Evolutionary conservation across 495 filamentous ascomycete genomes (phyloP).

Genomic region (Talaromyces trachyspermus): DNA sequence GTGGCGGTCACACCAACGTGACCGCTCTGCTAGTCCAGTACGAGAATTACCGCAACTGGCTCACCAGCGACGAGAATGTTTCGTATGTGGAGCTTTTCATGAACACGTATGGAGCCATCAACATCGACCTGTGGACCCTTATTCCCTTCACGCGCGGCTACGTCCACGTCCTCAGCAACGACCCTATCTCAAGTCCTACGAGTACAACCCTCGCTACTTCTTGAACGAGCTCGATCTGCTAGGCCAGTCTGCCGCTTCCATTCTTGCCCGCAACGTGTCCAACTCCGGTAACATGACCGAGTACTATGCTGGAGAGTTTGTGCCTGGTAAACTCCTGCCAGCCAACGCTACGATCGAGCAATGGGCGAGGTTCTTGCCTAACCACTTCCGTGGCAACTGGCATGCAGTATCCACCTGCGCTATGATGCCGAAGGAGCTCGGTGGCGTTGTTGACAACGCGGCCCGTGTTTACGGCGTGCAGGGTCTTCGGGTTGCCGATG

Average conservation of each 20-base stretch:
- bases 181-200: slow-evolving; percentile 32
- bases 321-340: slow-evolving; percentile 29
- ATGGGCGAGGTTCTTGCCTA: slow-evolving; percentile 25
- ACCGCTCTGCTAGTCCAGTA: slow-evolving; percentile 20
- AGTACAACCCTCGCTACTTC: slow-evolving; percentile 45
- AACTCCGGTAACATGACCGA: slow-evolving; percentile 19
- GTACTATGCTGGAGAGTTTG: slow-evolving; percentile 29
- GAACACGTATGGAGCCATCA: slow-evolving; percentile 25
- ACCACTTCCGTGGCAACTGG: slow-evolving; percentile 30
- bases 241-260: slow-evolving; percentile 41
- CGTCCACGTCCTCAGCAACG: slow-evolving; percentile 34
- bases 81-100: slow-evolving; percentile 23
- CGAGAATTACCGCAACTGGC: slow-evolving; percentile 23
- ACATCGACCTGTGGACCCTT: slow-evolving; percentile 32
- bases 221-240: slow-evolving; percentile 39
- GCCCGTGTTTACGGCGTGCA: slow-evolving; percentile 37
- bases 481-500: slow-evolving; percentile 41
- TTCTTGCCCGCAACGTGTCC: slow-evolving; percentile 38
- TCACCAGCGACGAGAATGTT: slow-evolving; percentile 19
- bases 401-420: slow-evolving; percentile 42
- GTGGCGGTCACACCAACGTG: slow-evolving; percentile 22
- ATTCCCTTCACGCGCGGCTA: slow-evolving; percentile 48
- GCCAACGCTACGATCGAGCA: slow-evolving; percentile 36
- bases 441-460: slow-evolving; percentile 40
- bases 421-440: slow-evolving; percentile 38